Conservation (phyloP, 1,139 yeast species). For the Geotrichum fermentans region DNA sequence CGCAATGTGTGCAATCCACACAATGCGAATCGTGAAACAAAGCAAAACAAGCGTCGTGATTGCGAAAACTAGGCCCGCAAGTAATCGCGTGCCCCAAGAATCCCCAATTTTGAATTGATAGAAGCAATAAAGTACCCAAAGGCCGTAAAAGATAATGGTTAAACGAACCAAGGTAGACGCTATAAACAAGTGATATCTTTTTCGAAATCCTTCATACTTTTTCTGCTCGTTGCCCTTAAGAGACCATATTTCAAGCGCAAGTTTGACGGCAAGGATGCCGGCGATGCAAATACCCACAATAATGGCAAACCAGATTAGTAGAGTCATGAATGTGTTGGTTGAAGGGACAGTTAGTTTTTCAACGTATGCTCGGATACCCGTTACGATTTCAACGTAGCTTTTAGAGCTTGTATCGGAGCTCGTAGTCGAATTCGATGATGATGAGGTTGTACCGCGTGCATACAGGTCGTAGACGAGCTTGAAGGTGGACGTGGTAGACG, state of each 20-base stretch:
- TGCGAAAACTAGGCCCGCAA: conserved; percentile 35
- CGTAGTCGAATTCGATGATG: conserved; percentile 1
- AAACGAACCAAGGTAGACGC: conserved; percentile 31
- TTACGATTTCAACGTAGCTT: conserved; percentile 27
- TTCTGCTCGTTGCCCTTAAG: conserved; percentile 20
- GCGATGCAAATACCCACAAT: conserved; percentile 28
- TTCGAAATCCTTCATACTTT: conserved; percentile 29
- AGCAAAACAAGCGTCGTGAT: conserved; percentile 29
- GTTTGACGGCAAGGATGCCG: conserved; percentile 26
- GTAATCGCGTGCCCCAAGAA: conserved; percentile 34
- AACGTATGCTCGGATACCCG: conserved; percentile 33
- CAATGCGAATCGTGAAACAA: conserved; percentile 29
- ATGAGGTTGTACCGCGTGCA: neutral
- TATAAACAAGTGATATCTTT: conserved; percentile 27
- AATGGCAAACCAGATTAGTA: conserved; percentile 35
- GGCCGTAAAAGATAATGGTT: conserved; percentile 33
- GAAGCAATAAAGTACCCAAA: conserved; percentile 34
- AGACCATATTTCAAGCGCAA: conserved; percentile 28
- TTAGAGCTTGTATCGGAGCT: neutral
- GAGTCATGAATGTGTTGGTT: conserved; percentile 35
- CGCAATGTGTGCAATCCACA: conserved; percentile 29
- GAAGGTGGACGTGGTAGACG: conserved; percentile 4
- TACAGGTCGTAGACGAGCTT: neutral
- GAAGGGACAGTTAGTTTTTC: conserved; percentile 34
- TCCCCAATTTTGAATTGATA: conserved; percentile 36